phyloP scores from a whole-genome alignment of 2,329 filamentous ascomycete genomes.

The Clonostachys rosea region DNA sequence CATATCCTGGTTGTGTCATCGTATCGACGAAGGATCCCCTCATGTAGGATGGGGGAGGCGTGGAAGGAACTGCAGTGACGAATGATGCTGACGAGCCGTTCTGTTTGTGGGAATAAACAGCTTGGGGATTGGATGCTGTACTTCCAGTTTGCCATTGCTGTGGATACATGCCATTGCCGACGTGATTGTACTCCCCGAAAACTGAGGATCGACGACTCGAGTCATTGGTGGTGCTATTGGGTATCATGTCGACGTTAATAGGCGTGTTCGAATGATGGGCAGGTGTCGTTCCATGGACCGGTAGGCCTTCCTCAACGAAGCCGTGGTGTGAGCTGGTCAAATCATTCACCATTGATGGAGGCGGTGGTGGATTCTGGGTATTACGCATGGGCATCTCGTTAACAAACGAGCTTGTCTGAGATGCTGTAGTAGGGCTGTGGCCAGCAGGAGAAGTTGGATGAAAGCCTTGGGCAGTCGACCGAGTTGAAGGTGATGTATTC shows the following conservation, averaged over 20 bases:
- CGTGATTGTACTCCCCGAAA: constrained; percentile 39
- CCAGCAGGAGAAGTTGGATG: constrained; percentile 26
- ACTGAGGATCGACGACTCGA: constrained; percentile 38
- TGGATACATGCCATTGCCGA: constrained; percentile 31
- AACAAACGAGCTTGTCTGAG: constrained; percentile 29
- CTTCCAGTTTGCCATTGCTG: constrained; percentile 39
- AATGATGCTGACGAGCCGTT: constrained; percentile 20
- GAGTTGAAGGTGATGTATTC: constrained; percentile 27
- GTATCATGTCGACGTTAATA: constrained; percentile 39
- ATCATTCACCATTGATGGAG: not conserved
- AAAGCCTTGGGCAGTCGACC: constrained; percentile 21
- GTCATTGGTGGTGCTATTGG: constrained; percentile 31
- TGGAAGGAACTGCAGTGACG: constrained; percentile 22
- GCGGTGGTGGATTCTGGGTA: constrained; percentile 19
- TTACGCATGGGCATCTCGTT: constrained; percentile 37
- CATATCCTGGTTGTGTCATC: constrained; percentile 23
- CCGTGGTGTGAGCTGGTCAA: constrained; percentile 32
- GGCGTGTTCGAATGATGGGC: constrained; percentile 24
- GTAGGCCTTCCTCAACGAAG: constrained; percentile 31
- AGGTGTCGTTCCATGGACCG: constrained; percentile 22
- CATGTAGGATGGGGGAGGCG: constrained; percentile 5
- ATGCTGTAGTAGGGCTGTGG: constrained; percentile 23
- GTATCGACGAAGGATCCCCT: constrained; percentile 23
- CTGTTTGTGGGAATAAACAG: constrained; percentile 42
- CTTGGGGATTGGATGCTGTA: constrained; percentile 28